These are phyloP conservation scores for Ceratobasidium sp. DNA, from an alignment of 1,284 basidiomycete species.

Conservation along the genomic window DNA sequence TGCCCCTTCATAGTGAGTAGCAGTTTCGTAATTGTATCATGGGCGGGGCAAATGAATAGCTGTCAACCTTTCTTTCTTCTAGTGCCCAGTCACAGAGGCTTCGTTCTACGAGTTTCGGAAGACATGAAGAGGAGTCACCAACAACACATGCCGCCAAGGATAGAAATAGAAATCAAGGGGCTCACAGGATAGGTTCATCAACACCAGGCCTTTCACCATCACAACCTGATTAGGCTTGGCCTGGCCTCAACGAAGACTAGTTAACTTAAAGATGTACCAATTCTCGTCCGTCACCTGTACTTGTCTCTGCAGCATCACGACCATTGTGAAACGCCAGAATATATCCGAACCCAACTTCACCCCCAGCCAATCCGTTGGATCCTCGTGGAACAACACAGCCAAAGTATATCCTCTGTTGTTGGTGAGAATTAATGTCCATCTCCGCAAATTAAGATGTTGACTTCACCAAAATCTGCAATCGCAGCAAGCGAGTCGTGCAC, in stretches of 20 bases:
- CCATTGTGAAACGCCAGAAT: conserved; percentile 58
- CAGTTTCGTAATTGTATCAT: no score
- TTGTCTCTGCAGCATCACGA: conserved; percentile 59
- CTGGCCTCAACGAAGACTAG: conserved; percentile 54
- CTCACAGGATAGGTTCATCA: no score
- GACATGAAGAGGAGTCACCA: no score
- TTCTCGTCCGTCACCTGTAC: conserved; percentile 55
- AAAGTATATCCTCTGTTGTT: conserved; percentile 49
- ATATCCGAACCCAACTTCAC: conserved; percentile 45
- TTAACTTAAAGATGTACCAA: conserved; percentile 59
- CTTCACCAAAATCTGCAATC: conserved; percentile 56
- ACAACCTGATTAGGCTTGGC: conserved; percentile 54
- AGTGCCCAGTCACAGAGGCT: no score
- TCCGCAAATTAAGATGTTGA: conserved; percentile 60
- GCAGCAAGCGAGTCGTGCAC: not conserved
- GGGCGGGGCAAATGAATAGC: no score
- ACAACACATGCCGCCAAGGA: no score
- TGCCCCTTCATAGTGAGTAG: no score
- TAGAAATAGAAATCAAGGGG: no score
- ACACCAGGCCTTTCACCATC: no score
- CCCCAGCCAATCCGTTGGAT: no score
- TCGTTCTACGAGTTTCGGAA: no score
- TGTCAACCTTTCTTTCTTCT: no score
- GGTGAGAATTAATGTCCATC: conserved; percentile 63
- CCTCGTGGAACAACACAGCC: conserved; percentile 52